Percentiles rank a stretch among this genome's conserved stretches.
Evolutionary conservation across 75 land plant genomes (phyloP).

Genomic region (Pinus taeda): DNA sequence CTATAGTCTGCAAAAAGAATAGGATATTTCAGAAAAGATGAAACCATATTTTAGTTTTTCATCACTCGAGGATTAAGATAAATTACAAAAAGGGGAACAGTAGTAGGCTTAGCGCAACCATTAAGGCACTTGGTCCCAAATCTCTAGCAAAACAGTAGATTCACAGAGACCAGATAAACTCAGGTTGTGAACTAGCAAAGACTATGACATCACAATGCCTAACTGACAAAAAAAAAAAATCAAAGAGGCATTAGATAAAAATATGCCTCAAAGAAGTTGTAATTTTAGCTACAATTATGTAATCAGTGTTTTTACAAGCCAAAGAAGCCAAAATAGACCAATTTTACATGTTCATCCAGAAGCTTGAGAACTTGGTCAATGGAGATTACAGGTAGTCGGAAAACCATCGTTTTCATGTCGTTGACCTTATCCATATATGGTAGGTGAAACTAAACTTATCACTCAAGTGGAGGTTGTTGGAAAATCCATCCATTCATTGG

Average conservation of each 20-base stretch:
- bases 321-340: too few species aligned
- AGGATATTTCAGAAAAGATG: not conserved
- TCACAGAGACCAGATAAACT: not conserved
- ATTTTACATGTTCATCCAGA: too few species aligned
- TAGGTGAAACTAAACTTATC: too few species aligned
- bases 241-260: conserved; percentile 1
- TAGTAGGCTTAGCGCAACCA: not conserved
- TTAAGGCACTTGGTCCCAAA: not conserved
- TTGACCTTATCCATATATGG: too few species aligned
- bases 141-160: not conserved
- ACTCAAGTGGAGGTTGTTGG: too few species aligned
- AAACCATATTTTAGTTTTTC: not conserved
- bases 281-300: not conserved
- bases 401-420: too few species aligned
- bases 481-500: too few species aligned
- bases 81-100: not conserved
- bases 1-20: not conserved
- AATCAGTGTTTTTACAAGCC: too few species aligned
- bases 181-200: not conserved
- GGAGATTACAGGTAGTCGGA: too few species aligned
- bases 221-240: not conserved
- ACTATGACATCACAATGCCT: conserved; percentile 3
- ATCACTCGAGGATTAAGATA: not conserved
- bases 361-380: too few species aligned
- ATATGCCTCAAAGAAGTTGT: not conserved